These are phyloP conservation scores for Plenodomus lindquistii DNA, from an alignment of 2,329 filamentous ascomycete genomes.

Conservation along the genomic window DNA sequence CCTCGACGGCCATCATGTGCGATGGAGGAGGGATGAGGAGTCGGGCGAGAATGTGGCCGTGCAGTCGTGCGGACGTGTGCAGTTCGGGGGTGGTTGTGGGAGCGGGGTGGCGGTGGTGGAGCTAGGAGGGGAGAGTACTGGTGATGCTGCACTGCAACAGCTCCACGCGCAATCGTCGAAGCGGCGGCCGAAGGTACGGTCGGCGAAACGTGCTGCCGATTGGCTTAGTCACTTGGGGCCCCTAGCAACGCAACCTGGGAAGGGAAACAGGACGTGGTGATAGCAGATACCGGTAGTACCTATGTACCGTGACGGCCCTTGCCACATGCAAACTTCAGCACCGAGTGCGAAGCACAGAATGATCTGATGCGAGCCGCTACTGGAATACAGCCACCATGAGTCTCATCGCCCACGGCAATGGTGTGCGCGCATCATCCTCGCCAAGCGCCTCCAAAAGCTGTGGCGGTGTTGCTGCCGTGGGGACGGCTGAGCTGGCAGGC, in stretches of 20 bases:
- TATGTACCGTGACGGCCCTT: too few relatives aligned
- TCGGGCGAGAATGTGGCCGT: background rate
- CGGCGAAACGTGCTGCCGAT: conserved; percentile 12
- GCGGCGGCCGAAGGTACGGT: conserved; percentile 9
- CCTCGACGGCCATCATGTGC: conserved; percentile 42
- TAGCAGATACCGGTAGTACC: too few relatives aligned
- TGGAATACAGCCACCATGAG: background rate
- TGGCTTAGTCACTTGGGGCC: background rate
- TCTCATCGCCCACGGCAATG: background rate
- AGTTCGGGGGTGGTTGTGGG: conserved; percentile 3
- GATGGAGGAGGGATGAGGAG: background rate
- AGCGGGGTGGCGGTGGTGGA: conserved; percentile 9
- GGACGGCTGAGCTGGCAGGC: conserved; percentile 36
- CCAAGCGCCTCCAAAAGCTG: background rate
- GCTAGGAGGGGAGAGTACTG: too few relatives aligned
- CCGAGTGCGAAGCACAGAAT: background rate
- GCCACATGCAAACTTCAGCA: background rate
- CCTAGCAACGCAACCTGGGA: background rate
- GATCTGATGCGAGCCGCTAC: background rate
- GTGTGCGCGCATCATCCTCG: background rate
- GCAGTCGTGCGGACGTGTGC: conserved; percentile 1
- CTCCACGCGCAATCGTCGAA: conserved; percentile 15
- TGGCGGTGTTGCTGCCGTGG: conserved; percentile 32
- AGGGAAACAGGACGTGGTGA: too few relatives aligned
- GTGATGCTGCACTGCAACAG: conserved; percentile 9